Evolutionary conservation across 1,284 basidiomycete genomes (phyloP).

Genomic region (Exobasidium cylindrosporum): DNA sequence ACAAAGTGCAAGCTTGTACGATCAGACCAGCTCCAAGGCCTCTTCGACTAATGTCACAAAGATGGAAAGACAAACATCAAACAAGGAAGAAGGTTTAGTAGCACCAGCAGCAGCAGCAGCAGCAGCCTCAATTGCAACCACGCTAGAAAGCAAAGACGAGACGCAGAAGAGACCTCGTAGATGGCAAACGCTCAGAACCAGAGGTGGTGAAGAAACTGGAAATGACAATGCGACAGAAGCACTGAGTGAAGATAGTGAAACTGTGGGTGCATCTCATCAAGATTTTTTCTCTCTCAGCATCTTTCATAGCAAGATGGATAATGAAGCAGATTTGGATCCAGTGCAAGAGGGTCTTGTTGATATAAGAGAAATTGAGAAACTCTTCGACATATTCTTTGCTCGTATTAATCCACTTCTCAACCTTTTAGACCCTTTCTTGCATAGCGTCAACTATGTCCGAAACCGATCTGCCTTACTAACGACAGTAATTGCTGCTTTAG

Average conservation of each 20-base stretch:
- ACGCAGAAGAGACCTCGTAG: not conserved
- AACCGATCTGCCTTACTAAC: conserved; percentile 41
- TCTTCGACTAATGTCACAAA: not conserved
- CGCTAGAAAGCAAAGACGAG: not conserved
- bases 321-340: conserved; percentile 33
- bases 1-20: not conserved
- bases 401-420: conserved; percentile 43
- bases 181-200: not conserved
- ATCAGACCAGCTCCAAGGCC: not conserved
- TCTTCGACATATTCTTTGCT: conserved; percentile 47
- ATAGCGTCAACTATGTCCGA: conserved; percentile 39
- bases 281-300: conserved; percentile 43
- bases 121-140: not conserved
- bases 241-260: conserved; percentile 29
- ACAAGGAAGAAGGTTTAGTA: not conserved
- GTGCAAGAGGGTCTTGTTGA: conserved; percentile 34
- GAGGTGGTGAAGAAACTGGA: conserved; percentile 29
- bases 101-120: not conserved
- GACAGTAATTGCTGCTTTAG: conserved; percentile 38
- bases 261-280: conserved; percentile 38
- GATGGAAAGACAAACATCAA: not conserved
- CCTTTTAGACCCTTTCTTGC: conserved; percentile 43
- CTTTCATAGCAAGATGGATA: conserved; percentile 44
- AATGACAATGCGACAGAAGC: conserved; percentile 27
- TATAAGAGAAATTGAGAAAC: conserved; percentile 34